Percentiles rank a stretch among this genome's conserved stretches.
phyloP scores from a whole-genome alignment of 2,329 filamentous ascomycete species.

The Beauveria australis region DNA sequence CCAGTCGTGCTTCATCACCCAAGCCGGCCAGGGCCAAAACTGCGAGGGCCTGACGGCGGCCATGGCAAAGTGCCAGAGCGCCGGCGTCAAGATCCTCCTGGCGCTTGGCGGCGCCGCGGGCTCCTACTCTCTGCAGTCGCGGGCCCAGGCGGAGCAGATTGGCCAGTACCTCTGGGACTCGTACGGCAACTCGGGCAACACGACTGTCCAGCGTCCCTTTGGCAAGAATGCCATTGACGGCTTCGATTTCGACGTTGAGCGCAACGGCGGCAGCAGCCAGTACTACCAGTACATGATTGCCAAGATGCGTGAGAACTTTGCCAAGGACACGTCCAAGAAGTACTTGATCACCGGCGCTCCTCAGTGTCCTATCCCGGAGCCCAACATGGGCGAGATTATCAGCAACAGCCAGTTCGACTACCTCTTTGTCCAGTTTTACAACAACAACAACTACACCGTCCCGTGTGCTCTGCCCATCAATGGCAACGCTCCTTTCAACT shows the following conservation, averaged over 20 bases:
- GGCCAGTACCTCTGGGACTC: constrained; percentile 18
- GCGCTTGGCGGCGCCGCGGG: constrained; percentile 13
- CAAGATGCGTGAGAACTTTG: constrained; percentile 17
- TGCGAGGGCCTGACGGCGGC: constrained; percentile 14
- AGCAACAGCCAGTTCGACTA: constrained; percentile 29
- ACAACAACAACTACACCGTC: constrained; percentile 33
- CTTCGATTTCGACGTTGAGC: constrained; percentile 19
- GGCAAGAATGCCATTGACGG: constrained; percentile 15
- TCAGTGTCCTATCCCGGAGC: constrained; percentile 31
- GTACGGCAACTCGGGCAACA: constrained; percentile 14
- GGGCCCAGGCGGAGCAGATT: constrained; percentile 15
- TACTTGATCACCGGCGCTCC: constrained; percentile 40
- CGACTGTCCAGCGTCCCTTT: constrained; percentile 14
- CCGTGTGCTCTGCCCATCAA: constrained; percentile 12
- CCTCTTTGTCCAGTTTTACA: constrained; percentile 40
- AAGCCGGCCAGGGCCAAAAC: constrained; percentile 22
- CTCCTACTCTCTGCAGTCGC: constrained; percentile 15
- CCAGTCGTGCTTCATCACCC: constrained; percentile 29
- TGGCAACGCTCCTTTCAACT: constrained; percentile 16
- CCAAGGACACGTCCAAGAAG: constrained; percentile 8
- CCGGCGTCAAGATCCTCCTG: constrained; percentile 16
- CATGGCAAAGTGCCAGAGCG: constrained; percentile 17
- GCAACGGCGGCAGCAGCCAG: constrained; percentile 15
- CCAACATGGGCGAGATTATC: constrained; percentile 36
- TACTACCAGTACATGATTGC: constrained; percentile 16